These are phyloP conservation scores for Metschnikowia sp. DNA, from an alignment of 805 yeast species.

Conservation along the genomic window DNA sequence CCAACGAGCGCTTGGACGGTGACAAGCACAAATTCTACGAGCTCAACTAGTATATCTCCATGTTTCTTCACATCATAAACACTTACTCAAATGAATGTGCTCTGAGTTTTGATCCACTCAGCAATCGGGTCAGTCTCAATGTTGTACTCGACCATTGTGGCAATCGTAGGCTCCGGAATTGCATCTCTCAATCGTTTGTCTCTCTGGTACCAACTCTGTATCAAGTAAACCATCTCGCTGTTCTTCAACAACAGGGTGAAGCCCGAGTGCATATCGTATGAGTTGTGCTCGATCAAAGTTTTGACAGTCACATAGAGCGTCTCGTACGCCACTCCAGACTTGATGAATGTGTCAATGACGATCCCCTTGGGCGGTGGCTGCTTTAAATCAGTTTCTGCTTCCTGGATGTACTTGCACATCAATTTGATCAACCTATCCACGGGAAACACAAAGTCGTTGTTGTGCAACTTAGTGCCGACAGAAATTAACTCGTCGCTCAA, in stretches of 20 bases:
- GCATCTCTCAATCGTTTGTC: constrained; percentile 63
- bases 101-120: constrained; percentile 17
- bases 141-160: constrained; percentile 44
- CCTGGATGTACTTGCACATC: constrained; percentile 51
- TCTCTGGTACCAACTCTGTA: constrained; percentile 61
- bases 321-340: constrained; percentile 61
- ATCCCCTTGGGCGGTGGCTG: constrained; percentile 46
- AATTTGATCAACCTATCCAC: constrained; percentile 65
- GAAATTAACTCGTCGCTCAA: constrained; percentile 39
- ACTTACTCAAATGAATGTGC: background rate
- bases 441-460: constrained; percentile 79
- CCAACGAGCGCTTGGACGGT: constrained; percentile 33
- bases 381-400: constrained; percentile 29
- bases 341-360: constrained; percentile 58
- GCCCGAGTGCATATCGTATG: constrained; percentile 49
- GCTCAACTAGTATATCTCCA: constrained; percentile 18
- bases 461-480: constrained; percentile 62
- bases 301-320: constrained; percentile 63
- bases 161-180: constrained; percentile 45
- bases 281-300: constrained; percentile 58
- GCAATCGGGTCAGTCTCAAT: constrained; percentile 56
- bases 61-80: background rate
- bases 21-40: constrained; percentile 46
- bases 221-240: constrained; percentile 60
- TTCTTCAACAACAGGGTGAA: constrained; percentile 38